Evolutionary conservation across 345 rosid species (phyloP), one percentile per base, ranked within the genome.

Genomic region (Adansonia digitata): DNA sequence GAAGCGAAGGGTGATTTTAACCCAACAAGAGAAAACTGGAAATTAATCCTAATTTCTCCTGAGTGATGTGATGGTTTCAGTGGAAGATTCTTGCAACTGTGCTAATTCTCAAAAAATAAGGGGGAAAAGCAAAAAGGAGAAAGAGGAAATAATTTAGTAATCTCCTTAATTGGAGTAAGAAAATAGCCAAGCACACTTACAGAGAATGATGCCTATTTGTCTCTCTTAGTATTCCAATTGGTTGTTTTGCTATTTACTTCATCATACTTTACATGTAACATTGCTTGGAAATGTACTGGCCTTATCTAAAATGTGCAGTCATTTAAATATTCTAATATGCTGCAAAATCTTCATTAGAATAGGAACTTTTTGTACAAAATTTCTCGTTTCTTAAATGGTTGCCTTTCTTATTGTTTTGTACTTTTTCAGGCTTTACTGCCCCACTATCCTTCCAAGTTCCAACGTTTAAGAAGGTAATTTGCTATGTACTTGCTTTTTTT

Each of bases 371-470:
- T 40, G 15, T 17, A 10, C 35, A 22, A 66, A 40, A 40, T 13
- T 56, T 13, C 57, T 72, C 24, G 24, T 17, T 9, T 26, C 22
- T 35, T 39, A 72, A 51, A 17, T 57, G 60, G 27, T 39, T 26
- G 26, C 8, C 17, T 72, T 72, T 57, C 51, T 72, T 69, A 22
- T 56, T 11, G n/a, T 45, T 42, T 20, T 45, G 15, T 72, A 37
- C 66, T 12, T 75, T 84, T 52, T 75, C 91, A 95, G 98, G 96
- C 86, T 73, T 82, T 95, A 71, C 53, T 95, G 27, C 67, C 93
- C 4, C 92, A 88, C 83, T 86, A 78, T 79, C 89, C 94, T 67
- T 77, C 63, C 73, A 94, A 93, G 88, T 88, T 90, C 76, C 83
- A 78, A 73, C 79, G 60, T 64, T 84, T 93, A 69, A 88, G 92